Conservation (phyloP, 192 early-diverging fungal species). For the Linnemannia exigua region DNA sequence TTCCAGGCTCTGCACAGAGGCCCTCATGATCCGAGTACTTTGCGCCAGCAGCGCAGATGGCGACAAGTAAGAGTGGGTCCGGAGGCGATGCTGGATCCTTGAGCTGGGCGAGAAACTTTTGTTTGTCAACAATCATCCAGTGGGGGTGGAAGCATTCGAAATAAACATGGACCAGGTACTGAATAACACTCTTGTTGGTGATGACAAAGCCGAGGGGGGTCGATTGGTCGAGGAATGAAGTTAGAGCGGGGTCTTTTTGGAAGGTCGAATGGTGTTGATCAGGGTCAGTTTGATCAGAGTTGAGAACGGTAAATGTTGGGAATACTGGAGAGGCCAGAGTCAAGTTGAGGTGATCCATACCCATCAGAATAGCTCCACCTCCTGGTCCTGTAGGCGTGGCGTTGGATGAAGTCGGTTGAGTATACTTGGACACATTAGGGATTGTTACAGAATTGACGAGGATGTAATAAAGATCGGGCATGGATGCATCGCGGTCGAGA, state of each 20-base stretch:
- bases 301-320: conserved; percentile 29
- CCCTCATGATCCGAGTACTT: conserved; percentile 51
- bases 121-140: conserved; percentile 57
- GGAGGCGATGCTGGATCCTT: conserved; percentile 34
- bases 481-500: conserved; percentile 29
- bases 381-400: background rate
- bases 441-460: conserved; percentile 49
- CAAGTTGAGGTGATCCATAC: conserved; percentile 38
- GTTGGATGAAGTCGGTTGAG: background rate
- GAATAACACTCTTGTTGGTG: conserved; percentile 56
- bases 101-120: conserved; percentile 49
- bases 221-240: conserved; percentile 29
- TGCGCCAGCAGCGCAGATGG: conserved; percentile 53
- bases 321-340: conserved; percentile 18
- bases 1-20: conserved; percentile 45
- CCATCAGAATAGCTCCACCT: conserved; percentile 11
- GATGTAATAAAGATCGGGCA: conserved; percentile 50
- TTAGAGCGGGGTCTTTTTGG: conserved; percentile 27
- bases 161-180: conserved; percentile 52
- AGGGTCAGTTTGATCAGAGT: conserved; percentile 22
- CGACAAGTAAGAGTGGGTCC: conserved; percentile 44
- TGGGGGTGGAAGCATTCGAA: conserved; percentile 53
- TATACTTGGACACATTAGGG: conserved; percentile 31
- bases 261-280: conserved; percentile 41
- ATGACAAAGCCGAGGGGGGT: conserved; percentile 46